Evolutionary conservation across 352 stramenopile species (phyloP).

Genomic region (Pythium volutum): DNA sequence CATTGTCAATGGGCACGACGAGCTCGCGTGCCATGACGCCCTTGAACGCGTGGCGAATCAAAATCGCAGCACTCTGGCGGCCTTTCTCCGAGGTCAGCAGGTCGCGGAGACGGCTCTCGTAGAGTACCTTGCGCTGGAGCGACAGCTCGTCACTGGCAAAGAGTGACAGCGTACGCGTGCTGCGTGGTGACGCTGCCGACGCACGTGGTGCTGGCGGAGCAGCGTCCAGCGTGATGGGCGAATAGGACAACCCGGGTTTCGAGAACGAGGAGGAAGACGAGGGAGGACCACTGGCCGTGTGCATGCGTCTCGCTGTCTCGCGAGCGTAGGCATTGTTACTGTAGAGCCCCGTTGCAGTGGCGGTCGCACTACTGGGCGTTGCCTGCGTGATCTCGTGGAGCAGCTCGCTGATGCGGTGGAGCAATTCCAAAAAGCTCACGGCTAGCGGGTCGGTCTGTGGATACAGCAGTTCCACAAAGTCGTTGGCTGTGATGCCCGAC

Average conservation of each 20-base stretch:
- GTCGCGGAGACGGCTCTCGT: slow-evolving; percentile 52
- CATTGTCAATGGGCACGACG: slow-evolving; percentile 64
- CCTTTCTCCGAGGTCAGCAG: slow-evolving; percentile 49
- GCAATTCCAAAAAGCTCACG: slow-evolving; percentile 57
- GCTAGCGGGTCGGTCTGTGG: slow-evolving; percentile 24
- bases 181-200: not conserved
- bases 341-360: slow-evolving; percentile 20
- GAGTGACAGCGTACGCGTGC: slow-evolving; percentile 7
- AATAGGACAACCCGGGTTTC: slow-evolving; percentile 16
- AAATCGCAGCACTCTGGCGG: slow-evolving; percentile 56
- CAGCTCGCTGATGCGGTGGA: slow-evolving; percentile 60
- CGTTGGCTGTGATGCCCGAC: slow-evolving; percentile 38
- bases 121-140: slow-evolving; percentile 54
- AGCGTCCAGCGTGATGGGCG: slow-evolving; percentile 10
- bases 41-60: slow-evolving; percentile 76
- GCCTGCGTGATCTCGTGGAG: slow-evolving; percentile 40
- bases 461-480: slow-evolving; percentile 66
- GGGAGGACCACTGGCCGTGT: slow-evolving; percentile 22
- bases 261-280: slow-evolving; percentile 9
- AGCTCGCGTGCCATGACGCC: slow-evolving; percentile 58
- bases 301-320: slow-evolving; percentile 38
- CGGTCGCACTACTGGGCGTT: slow-evolving; percentile 5
- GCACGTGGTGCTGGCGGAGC: not conserved
- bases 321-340: slow-evolving; percentile 32
- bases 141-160: slow-evolving; percentile 34